Base-by-base conservation (phyloP, 306 rosid genomes). In the Cucumis sativus region DNA sequence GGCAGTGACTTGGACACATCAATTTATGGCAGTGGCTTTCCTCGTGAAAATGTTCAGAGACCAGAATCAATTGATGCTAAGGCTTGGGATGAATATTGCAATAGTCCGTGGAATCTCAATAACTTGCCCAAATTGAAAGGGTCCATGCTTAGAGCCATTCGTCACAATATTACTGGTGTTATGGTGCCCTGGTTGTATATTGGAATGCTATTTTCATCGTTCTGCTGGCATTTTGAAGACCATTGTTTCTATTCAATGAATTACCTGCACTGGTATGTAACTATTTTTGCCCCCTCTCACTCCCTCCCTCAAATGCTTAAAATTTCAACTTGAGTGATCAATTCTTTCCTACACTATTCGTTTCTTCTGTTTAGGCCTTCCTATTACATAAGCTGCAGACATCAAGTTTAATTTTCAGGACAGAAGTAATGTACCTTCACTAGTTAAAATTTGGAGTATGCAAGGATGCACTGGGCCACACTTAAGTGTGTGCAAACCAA, bases 171-270 rank as follows among this genome's bases (percentile, higher is more conserved):
- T 80, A 90, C 98, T 74, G 98, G 98, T 76, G 98, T 95, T 75
- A 95, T 92, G 97, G 98, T 95, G 63, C 98, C 98, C 52, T 95
- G 98, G 98, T 85, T 95, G 65, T 95, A 95, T 83, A 91, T 95
- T 75, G 98, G 98, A 83, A 95, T 95, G 98, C 86, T 91, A 66
- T 95, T 95, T 86, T 95, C 98, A 35, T 92, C 98, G 58, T 92
- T 95, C 86, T 95, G 98, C 86, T 95, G 97, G 98, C 98, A 95
- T 86, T 92, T 95, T 84, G 98, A 95, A 86, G 98, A 95, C 82
- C 98, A 95, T 85, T 95, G 97, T 83, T 89, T 95, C 78, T 95
- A 95, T 86, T 95, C 98, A 4, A 95, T 95, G 94, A 95, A 95
- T 86, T 95, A 95, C 84, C 85, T 88, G 10, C 98, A 95, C 96